Evolutionary conservation across 148 eudicot genomes (phyloP).

Genomic region (Beta vulgaris): DNA sequence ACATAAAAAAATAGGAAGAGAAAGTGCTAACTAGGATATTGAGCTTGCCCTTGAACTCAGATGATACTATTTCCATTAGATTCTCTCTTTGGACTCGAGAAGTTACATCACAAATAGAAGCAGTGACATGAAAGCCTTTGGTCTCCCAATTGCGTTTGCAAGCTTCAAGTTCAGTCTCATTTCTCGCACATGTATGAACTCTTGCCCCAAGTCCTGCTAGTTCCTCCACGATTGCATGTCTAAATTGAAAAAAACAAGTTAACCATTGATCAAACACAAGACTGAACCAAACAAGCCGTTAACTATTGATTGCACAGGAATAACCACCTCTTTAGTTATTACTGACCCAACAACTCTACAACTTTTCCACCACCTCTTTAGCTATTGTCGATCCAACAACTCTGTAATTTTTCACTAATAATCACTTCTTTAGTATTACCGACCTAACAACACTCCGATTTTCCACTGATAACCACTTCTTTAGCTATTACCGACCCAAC

Average conservation of each 20-base stretch:
- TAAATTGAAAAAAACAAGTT: slow-evolving; percentile 2
- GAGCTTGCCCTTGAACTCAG: slow-evolving; percentile 37
- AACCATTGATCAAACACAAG: too few species aligned
- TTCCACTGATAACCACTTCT: too few species aligned
- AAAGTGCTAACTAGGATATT: slow-evolving; percentile 31
- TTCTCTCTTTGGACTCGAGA: slow-evolving; percentile 34
- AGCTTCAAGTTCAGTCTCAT: slow-evolving; percentile 31
- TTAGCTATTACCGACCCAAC: too few species aligned
- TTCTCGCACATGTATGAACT: slow-evolving; percentile 42
- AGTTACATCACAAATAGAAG: slow-evolving; percentile 34
- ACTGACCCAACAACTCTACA: too few species aligned
- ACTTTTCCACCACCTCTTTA: too few species aligned
- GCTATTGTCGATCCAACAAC: too few species aligned
- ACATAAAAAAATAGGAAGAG: background rate
- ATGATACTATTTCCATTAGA: slow-evolving; percentile 32
- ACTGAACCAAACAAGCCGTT: too few species aligned
- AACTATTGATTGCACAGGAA: too few species aligned
- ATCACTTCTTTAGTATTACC: too few species aligned
- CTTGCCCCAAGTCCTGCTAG: slow-evolving; percentile 31
- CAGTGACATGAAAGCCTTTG: slow-evolving; percentile 38
- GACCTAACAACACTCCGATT: too few species aligned
- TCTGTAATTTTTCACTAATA: too few species aligned
- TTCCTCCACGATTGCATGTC: slow-evolving; percentile 45
- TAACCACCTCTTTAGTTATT: too few species aligned
- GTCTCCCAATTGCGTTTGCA: slow-evolving; percentile 28